A percentile compares a stretch with the other conserved stretches of the same genome.
Conservation (phyloP, 352 stramenopile genomes). For the Lagenidium giganteum region DNA sequence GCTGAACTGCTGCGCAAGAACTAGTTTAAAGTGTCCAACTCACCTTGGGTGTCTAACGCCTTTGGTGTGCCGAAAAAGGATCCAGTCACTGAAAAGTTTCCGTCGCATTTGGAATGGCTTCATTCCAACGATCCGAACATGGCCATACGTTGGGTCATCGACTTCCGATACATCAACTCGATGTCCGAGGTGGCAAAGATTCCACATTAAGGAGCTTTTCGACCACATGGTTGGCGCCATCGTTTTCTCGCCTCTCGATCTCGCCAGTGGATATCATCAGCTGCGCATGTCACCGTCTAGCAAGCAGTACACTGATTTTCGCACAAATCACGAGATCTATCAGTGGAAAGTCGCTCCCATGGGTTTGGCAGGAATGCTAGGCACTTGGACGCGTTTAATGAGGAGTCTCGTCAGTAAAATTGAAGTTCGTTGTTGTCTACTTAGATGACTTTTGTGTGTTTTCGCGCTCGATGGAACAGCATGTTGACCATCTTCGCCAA, state of each 20-base stretch:
- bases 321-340: conserved; percentile 1
- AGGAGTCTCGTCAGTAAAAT: conserved; percentile 4
- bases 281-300: not conserved
- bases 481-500: not conserved
- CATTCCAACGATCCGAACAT: no score
- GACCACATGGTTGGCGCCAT: no score
- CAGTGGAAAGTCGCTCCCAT: conserved; percentile 4
- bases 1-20: conserved; percentile 6
- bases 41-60: conserved; percentile 13
- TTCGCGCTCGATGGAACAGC: not conserved
- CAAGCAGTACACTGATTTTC: conserved; percentile 1
- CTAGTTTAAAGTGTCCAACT: conserved; percentile 17
- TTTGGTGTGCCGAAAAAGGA: conserved; percentile 18
- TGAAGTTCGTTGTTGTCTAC: conserved; percentile 4
- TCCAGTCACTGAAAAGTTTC: conserved; percentile 6
- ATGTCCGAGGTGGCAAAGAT: no score
- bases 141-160: no score
- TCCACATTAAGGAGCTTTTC: no score
- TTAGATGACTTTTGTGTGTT: conserved; percentile 5
- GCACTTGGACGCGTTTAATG: conserved; percentile 6
- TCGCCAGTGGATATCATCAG: conserved; percentile 12
- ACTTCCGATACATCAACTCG: no score
- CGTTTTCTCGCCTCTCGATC: conserved; percentile 6
- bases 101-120: conserved; percentile 9
- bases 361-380: conserved; percentile 3